phyloP scores from a whole-genome alignment of 768 basidiomycete genomes.

The Basidioascus undulatus region DNA sequence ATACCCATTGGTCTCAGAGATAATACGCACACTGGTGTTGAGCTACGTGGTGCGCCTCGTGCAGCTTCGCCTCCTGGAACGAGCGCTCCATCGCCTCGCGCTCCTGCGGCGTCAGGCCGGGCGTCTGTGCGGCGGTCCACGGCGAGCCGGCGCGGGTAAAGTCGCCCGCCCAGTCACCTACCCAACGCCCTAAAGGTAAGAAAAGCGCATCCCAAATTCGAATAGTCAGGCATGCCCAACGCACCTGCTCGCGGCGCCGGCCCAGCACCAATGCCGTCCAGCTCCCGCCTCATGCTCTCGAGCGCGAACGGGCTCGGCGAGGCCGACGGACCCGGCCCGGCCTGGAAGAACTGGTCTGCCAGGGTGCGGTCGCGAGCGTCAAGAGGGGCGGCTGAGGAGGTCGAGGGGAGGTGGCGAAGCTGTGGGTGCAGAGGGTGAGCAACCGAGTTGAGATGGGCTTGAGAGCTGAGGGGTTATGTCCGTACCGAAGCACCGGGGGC shows the following conservation, averaged over 20 bases:
- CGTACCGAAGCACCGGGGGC: not conserved
- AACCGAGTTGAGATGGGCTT: slow-evolving; percentile 6
- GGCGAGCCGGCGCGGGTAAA: no score
- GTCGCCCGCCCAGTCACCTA: no score
- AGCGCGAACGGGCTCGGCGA: not conserved
- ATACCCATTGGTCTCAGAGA: no score
- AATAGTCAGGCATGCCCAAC: not conserved
- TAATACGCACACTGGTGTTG: no score
- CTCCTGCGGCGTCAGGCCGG: not conserved
- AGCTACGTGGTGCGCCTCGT: not conserved
- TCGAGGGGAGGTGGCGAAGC: slow-evolving; percentile 11
- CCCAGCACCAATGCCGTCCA: not conserved
- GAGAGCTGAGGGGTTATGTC: not conserved
- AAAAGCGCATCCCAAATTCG: no score
- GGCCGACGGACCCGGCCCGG: slow-evolving; percentile 6
- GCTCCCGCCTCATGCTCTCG: not conserved
- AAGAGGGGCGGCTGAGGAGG: slow-evolving; percentile 2
- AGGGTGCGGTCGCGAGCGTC: not conserved
- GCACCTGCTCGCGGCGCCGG: not conserved
- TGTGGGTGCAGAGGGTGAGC: slow-evolving; percentile 13
- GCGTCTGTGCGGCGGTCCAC: no score
- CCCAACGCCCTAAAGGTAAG: no score
- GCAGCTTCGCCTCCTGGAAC: not conserved
- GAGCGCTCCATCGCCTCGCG: not conserved
- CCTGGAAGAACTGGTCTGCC: slow-evolving; percentile 9